Evolutionary conservation across 129 eudicot genomes (phyloP).

Genomic region (Ambrosia artemisiifolia): DNA sequence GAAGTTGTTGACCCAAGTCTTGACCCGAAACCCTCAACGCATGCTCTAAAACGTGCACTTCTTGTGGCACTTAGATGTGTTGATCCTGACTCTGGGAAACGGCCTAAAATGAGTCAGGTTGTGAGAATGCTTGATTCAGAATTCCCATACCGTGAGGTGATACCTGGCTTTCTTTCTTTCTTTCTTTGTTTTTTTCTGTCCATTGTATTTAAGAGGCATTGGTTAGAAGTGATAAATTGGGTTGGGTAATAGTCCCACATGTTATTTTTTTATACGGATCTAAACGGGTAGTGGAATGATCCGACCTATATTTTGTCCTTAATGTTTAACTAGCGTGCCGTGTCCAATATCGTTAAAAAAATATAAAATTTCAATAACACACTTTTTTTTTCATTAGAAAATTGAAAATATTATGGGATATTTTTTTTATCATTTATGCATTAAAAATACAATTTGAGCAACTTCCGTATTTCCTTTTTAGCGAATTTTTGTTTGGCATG

Average conservation of each 20-base stretch:
- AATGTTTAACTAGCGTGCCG: background rate
- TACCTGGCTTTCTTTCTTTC: background rate
- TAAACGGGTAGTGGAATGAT: background rate
- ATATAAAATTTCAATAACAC: too few relatives aligned
- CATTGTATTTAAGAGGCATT: background rate
- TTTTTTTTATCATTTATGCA: background rate
- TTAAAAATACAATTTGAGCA: too few relatives aligned
- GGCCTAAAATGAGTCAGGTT: slow-evolving; percentile 96
- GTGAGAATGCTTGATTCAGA: slow-evolving; percentile 91
- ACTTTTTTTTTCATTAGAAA: too few relatives aligned
- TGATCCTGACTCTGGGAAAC: slow-evolving; percentile 89
- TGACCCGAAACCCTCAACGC: slow-evolving; percentile 70
- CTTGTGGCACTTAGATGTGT: slow-evolving; percentile 90
- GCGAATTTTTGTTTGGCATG: background rate
- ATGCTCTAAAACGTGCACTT: slow-evolving; percentile 87
- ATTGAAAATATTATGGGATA: too few relatives aligned
- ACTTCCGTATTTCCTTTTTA: too few relatives aligned
- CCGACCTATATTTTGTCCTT: background rate
- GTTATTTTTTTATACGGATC: background rate
- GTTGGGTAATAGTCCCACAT: background rate
- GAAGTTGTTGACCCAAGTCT: slow-evolving; percentile 89
- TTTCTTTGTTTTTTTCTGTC: background rate
- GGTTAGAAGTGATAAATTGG: background rate
- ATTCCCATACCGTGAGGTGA: slow-evolving; percentile 87
- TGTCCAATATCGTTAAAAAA: background rate